Conservation (phyloP, 108 stramenopile genomes). For the Nannochloropsis granulata region DNA sequence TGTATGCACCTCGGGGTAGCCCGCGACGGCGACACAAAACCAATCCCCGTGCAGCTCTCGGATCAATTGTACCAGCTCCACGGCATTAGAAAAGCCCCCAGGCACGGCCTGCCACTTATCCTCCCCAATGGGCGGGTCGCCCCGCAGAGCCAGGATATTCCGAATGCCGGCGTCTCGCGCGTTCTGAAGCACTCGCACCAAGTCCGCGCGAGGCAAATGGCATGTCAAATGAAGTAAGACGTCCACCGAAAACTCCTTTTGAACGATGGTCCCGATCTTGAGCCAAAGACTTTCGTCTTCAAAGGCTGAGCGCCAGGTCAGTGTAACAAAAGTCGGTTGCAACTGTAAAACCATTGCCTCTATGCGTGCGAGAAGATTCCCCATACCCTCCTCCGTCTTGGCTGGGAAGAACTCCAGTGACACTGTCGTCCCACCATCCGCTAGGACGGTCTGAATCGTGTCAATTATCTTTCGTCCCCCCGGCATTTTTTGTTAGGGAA, state of each 20-base stretch:
- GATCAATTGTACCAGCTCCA: slow-evolving; percentile 75
- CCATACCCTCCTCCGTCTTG: slow-evolving; percentile 14
- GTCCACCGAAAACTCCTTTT: slow-evolving; percentile 33
- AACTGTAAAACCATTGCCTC: slow-evolving; percentile 16
- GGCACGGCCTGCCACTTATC: slow-evolving; percentile 85
- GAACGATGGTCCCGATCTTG: slow-evolving; percentile 19
- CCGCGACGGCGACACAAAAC: slow-evolving; percentile 84
- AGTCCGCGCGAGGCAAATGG: slow-evolving; percentile 26
- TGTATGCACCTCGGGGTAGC: slow-evolving; percentile 86
- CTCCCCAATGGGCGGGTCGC: slow-evolving; percentile 89
- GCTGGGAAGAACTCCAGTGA: slow-evolving; percentile 2
- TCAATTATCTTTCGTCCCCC: not conserved
- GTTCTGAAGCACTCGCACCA: slow-evolving; percentile 19
- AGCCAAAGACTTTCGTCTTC: slow-evolving; percentile 29
- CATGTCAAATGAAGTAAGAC: slow-evolving; percentile 41
- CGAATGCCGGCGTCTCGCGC: slow-evolving; percentile 57
- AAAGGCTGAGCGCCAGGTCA: slow-evolving; percentile 32
- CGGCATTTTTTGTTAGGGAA: not conserved
- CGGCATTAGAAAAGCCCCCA: slow-evolving; percentile 57
- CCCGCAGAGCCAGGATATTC: slow-evolving; percentile 96
- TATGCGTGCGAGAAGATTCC: slow-evolving; percentile 18
- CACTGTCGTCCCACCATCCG: not conserved
- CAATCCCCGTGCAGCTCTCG: slow-evolving; percentile 71
- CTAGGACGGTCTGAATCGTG: not conserved
- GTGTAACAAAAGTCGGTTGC: slow-evolving; percentile 26